These are phyloP conservation scores for Gossypium rotundifolium DNA, from an alignment of 345 rosid species.

Conservation along the genomic window DNA sequence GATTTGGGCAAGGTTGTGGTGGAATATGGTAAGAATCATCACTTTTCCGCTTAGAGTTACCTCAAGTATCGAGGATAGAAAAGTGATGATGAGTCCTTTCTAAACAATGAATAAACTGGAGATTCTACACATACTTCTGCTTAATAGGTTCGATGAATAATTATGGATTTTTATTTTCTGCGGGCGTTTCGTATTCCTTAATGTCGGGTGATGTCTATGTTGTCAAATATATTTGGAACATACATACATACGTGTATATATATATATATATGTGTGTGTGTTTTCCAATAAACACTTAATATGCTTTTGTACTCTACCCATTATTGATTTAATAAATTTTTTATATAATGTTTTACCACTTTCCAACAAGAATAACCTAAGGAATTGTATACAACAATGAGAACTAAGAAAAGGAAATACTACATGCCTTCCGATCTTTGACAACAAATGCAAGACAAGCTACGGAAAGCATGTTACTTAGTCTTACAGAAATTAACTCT, in stretches of 20 bases:
- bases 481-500: too few species aligned
- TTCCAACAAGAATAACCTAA: too few species aligned
- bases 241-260: neutral
- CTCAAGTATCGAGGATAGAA: neutral
- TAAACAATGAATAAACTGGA: neutral
- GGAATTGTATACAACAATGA: too few species aligned
- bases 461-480: too few species aligned
- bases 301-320: neutral
- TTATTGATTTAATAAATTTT: too few species aligned
- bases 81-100: neutral
- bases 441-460: too few species aligned
- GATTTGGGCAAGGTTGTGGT: slow-evolving; percentile 2
- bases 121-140: neutral
- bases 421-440: too few species aligned
- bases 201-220: neutral
- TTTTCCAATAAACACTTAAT: neutral
- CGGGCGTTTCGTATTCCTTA: neutral
- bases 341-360: too few species aligned
- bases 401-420: too few species aligned
- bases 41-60: neutral
- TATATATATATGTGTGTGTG: too few species aligned
- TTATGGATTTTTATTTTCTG: neutral
- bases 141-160: neutral
- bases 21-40: slow-evolving; percentile 13
- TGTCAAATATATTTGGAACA: neutral